These are phyloP conservation scores for Cubamyces sp. DNA, from an alignment of 768 basidiomycete genomes.

Conservation along the genomic window DNA sequence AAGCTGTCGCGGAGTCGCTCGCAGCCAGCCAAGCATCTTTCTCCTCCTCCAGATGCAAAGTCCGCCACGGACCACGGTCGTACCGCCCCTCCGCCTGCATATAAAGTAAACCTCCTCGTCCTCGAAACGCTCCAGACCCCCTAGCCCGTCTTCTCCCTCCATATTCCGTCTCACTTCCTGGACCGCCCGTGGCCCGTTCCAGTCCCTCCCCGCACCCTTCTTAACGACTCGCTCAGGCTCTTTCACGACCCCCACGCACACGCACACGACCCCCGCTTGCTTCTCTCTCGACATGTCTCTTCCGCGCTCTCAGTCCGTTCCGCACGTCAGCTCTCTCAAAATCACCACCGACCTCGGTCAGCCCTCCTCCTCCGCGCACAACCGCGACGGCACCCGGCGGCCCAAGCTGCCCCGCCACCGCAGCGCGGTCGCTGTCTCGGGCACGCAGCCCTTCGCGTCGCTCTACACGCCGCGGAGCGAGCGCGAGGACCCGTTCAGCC, in stretches of 20 bases:
- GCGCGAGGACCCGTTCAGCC: constrained; percentile 51
- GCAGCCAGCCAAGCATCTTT: too few relatives aligned
- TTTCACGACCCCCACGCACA: constrained; percentile 3
- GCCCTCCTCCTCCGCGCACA: constrained; percentile 5
- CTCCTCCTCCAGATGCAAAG: too few relatives aligned
- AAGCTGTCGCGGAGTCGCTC: too few relatives aligned
- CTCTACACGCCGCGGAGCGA: constrained; percentile 32
- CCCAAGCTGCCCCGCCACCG: constrained; percentile 27
- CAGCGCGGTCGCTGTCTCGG: constrained; percentile 27
- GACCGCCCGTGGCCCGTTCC: constrained; percentile 14
- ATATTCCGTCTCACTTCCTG: constrained; percentile 1
- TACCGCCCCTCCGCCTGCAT: background rate
- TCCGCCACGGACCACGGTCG: too few relatives aligned
- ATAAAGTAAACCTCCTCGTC: constrained; percentile 9
- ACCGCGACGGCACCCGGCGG: constrained; percentile 23
- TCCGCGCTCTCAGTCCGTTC: constrained; percentile 38
- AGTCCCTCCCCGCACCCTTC: background rate
- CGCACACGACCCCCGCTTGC: background rate
- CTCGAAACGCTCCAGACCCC: background rate
- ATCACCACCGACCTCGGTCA: constrained; percentile 15
- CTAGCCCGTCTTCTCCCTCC: background rate
- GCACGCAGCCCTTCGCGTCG: constrained; percentile 6
- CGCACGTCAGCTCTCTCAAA: constrained; percentile 25
- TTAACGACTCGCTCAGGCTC: constrained; percentile 8
- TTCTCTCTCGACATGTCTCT: constrained; percentile 31